Percentiles rank a stretch among this genome's conserved stretches.
phyloP scores from a whole-genome alignment of 306 rosid genomes.

The Urtica urens region DNA sequence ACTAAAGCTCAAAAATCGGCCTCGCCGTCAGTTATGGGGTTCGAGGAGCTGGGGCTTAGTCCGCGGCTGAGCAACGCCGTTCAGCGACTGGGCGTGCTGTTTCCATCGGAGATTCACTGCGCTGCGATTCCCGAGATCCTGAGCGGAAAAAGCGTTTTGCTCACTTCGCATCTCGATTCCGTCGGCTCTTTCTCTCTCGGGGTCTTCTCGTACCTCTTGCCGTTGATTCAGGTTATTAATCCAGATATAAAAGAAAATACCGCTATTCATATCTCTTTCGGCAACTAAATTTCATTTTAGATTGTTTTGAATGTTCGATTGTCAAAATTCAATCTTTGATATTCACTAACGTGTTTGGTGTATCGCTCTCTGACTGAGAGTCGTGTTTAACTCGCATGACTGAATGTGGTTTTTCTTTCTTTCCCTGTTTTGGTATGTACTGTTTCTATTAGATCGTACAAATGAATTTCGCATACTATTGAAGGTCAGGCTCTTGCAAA shows the following conservation, averaged over 20 bases:
- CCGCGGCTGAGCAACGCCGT: slow-evolving; percentile 9
- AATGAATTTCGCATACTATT: neutral
- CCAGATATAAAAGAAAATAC: too few relatives aligned
- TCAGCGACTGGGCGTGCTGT: slow-evolving; percentile 8
- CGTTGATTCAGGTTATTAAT: slow-evolving; percentile 21
- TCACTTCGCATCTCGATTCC: slow-evolving; percentile 11
- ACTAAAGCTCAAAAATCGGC: neutral
- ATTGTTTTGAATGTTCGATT: too few relatives aligned
- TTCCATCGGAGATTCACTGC: slow-evolving; percentile 18
- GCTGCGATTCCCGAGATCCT: slow-evolving; percentile 17
- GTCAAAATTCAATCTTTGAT: too few relatives aligned
- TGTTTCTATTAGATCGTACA: neutral
- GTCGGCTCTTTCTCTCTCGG: slow-evolving; percentile 3
- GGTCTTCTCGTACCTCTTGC: slow-evolving; percentile 18
- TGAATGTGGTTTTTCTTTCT: too few relatives aligned
- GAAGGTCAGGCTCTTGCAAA: too few relatives aligned
- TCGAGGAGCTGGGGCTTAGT: slow-evolving; percentile 16
- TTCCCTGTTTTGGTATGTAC: neutral
- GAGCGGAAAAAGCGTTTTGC: slow-evolving; percentile 17
- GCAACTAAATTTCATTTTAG: too few relatives aligned
- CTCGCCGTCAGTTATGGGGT: slow-evolving; percentile 1
- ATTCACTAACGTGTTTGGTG: too few relatives aligned
- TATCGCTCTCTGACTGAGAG: too few relatives aligned
- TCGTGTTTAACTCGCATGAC: neutral
- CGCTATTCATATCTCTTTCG: too few relatives aligned